Evolutionary conservation across 352 stramenopile species (phyloP).

Genomic region (Phytophthora chlamydospora): DNA sequence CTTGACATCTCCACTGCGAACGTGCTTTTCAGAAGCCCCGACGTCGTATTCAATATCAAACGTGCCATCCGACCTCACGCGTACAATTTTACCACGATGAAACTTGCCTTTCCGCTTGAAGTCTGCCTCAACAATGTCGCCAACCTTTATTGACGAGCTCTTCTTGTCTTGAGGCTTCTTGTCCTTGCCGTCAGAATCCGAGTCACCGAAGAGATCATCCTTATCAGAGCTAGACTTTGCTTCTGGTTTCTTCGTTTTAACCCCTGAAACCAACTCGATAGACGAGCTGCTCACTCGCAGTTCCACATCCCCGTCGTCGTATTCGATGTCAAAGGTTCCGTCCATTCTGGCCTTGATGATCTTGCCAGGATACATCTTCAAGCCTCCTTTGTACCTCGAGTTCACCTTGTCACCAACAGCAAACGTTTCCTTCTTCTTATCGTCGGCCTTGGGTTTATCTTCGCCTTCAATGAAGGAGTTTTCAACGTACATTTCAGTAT

Average conservation of each 20-base stretch:
- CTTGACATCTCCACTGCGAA: conserved; percentile 26
- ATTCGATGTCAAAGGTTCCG: conserved; percentile 70
- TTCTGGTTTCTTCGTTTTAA: conserved; percentile 18
- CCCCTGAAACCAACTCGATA: conserved; percentile 14
- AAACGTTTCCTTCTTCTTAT: conserved; percentile 23
- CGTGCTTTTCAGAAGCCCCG: conserved; percentile 32
- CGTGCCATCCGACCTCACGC: conserved; percentile 29
- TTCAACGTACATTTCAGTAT: conserved; percentile 47
- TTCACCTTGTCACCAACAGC: conserved; percentile 49
- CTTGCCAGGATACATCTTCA: conserved; percentile 47
- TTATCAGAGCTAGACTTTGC: conserved; percentile 21
- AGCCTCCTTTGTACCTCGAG: conserved; percentile 43
- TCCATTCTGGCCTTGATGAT: conserved; percentile 51
- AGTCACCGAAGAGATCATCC: conserved; percentile 39
- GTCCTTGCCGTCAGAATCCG: conserved; percentile 26
- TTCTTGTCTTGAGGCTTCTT: conserved; percentile 4
- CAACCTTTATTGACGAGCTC: conserved; percentile 24
- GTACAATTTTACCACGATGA: conserved; percentile 36
- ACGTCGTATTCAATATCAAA: conserved; percentile 49
- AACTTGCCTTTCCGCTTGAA: conserved; percentile 50
- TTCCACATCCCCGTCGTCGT: conserved; percentile 59
- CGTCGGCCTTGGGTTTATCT: conserved; percentile 1
- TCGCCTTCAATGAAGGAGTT: conserved; percentile 24
- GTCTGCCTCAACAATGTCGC: conserved; percentile 38
- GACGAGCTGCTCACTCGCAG: conserved; percentile 29